These are phyloP conservation scores for Butyriboletus appendiculatus DNA, from an alignment of 1,284 basidiomycete species.

Conservation along the genomic window DNA sequence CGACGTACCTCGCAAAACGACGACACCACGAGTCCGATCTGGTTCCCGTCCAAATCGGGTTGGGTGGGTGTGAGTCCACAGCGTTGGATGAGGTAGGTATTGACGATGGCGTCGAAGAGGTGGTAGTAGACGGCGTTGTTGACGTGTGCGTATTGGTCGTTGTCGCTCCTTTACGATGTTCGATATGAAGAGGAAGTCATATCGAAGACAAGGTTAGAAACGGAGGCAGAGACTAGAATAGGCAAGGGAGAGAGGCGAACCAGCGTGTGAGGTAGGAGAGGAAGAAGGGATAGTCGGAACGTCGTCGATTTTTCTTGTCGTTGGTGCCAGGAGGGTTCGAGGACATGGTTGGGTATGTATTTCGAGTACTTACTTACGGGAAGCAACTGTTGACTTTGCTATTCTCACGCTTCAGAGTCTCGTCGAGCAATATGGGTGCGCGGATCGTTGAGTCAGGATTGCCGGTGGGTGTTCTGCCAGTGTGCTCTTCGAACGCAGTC, in stretches of 20 bases:
- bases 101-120: conserved; percentile 75
- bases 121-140: conserved; percentile 82
- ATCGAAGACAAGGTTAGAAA: conserved; percentile 6
- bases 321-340: background rate
- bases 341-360: no score
- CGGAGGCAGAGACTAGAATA: background rate
- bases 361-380: no score
- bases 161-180: conserved; percentile 61
- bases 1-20: conserved; percentile 59
- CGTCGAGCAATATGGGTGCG: background rate
- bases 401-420: background rate
- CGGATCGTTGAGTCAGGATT: background rate
- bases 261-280: conserved; percentile 68
- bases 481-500: background rate
- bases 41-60: conserved; percentile 35
- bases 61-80: conserved; percentile 54
- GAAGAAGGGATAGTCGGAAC: conserved; percentile 58
- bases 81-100: conserved; percentile 65
- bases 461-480: background rate
- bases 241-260: conserved; percentile 39
- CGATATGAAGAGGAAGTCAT: background rate
- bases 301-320: conserved; percentile 38
- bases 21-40: conserved; percentile 72
- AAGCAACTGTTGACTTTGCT: background rate
- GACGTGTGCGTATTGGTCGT: conserved; percentile 77